Conservation (phyloP, 768 basidiomycete species). For the Lactarius sp. region DNA sequence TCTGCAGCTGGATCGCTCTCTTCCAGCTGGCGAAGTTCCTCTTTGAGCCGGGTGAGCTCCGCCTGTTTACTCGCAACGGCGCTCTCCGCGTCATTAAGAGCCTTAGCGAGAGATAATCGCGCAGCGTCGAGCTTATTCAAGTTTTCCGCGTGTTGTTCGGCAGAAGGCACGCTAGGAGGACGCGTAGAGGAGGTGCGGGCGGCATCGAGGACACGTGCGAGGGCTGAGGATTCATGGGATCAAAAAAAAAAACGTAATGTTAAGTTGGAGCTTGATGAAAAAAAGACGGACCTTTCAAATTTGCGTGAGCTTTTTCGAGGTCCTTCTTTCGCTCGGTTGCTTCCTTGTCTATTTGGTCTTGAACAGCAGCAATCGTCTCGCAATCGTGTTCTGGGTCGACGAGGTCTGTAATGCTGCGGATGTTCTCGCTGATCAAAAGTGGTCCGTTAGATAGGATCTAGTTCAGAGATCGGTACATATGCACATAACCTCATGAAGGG, state of each 20-base stretch:
- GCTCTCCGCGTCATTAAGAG: slow-evolving; percentile 68
- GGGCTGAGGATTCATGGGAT: slow-evolving; percentile 40
- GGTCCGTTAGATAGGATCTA: not conserved
- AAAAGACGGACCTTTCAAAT: slow-evolving; percentile 50
- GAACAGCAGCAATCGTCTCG: slow-evolving; percentile 65
- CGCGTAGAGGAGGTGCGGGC: slow-evolving; percentile 68
- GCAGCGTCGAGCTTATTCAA: slow-evolving; percentile 63
- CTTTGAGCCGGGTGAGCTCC: slow-evolving; percentile 63
- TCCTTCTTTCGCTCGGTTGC: slow-evolving; percentile 59
- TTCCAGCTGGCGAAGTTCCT: slow-evolving; percentile 56
- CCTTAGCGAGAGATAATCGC: slow-evolving; percentile 62
- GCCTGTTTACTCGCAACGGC: slow-evolving; percentile 62
- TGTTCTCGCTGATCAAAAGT: slow-evolving; percentile 46
- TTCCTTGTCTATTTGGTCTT: slow-evolving; percentile 59
- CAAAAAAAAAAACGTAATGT: not conserved
- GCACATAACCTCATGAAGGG: slow-evolving; percentile 20
- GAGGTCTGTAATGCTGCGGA: slow-evolving; percentile 63
- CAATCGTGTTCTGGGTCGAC: slow-evolving; percentile 80
- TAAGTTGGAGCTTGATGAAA: not conserved
- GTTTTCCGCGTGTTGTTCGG: slow-evolving; percentile 51
- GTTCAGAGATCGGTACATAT: not conserved
- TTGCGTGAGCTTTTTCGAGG: slow-evolving; percentile 59
- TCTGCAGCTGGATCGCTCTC: slow-evolving; percentile 67
- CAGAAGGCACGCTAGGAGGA: slow-evolving; percentile 64
- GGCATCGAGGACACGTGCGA: slow-evolving; percentile 59